phyloP scores from a whole-genome alignment of 495 filamentous ascomycete genomes.

The Trichocladium uniseriatum region DNA sequence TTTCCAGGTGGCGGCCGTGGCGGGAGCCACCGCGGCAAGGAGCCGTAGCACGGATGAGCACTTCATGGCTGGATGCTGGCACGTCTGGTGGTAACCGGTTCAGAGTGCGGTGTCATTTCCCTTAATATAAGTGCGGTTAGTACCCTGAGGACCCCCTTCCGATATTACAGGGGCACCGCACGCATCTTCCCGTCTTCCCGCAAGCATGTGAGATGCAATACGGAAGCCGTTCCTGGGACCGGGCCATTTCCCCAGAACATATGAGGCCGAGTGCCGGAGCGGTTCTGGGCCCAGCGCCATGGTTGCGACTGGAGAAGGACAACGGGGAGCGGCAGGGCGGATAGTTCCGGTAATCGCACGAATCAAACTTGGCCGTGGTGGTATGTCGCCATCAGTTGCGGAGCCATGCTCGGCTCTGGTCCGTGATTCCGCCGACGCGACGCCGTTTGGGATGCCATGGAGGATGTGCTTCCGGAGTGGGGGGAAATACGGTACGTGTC shows the following conservation, averaged over 20 bases:
- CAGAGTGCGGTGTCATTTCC: too few species aligned
- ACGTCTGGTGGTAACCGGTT: too few species aligned
- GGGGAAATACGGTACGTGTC: too few species aligned
- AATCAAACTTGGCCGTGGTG: constrained; percentile 9
- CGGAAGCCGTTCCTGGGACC: too few species aligned
- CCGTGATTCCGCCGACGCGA: constrained; percentile 18
- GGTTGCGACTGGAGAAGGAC: constrained; percentile 7
- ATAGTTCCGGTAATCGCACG: constrained; percentile 10
- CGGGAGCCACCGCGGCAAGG: constrained; percentile 18
- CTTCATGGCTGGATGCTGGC: constrained; percentile 37
- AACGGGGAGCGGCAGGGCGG: not conserved
- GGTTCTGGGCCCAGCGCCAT: constrained; percentile 12
- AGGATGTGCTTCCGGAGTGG: constrained; percentile 17
- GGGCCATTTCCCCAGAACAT: too few species aligned
- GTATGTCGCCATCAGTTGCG: not conserved
- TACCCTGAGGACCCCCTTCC: too few species aligned
- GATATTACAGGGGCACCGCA: too few species aligned
- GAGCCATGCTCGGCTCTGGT: not conserved
- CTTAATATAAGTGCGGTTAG: too few species aligned
- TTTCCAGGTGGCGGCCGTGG: constrained; percentile 36
- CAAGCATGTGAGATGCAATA: too few species aligned
- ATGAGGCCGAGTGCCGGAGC: not conserved
- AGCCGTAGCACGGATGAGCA: constrained; percentile 24
- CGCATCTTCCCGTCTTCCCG: too few species aligned
- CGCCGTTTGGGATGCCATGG: constrained; percentile 12